A percentile compares a stretch with the other conserved stretches of the same genome.
Evolutionary conservation across 2,329 filamentous ascomycete species (phyloP).

Genomic region (Fusarium praegraminearum): DNA sequence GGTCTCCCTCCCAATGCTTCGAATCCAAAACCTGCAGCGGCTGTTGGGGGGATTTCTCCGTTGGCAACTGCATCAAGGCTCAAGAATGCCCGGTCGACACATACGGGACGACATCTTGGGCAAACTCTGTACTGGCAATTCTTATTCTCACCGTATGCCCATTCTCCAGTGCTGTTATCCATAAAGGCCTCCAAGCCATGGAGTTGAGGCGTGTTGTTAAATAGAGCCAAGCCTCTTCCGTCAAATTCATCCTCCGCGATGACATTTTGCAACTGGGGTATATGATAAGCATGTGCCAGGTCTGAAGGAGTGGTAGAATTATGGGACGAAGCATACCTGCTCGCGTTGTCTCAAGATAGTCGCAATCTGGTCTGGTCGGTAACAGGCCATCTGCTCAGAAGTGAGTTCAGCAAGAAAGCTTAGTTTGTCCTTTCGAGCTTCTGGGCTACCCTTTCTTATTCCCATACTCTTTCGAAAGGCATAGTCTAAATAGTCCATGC

Average conservation of each 20-base stretch:
- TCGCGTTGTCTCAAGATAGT: constrained; percentile 64
- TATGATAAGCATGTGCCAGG: not conserved
- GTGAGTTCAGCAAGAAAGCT: constrained; percentile 61
- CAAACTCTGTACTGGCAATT: constrained; percentile 67
- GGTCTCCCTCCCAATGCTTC: constrained; percentile 59
- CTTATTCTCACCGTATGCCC: constrained; percentile 52
- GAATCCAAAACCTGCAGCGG: constrained; percentile 66
- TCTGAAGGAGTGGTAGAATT: constrained; percentile 13
- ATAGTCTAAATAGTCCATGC: constrained; percentile 54
- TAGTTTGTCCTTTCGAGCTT: constrained; percentile 57
- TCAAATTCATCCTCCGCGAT: constrained; percentile 49
- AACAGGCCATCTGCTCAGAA: constrained; percentile 57
- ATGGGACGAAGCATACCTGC: constrained; percentile 52
- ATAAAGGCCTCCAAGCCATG: constrained; percentile 30
- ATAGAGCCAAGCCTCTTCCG: constrained; percentile 42
- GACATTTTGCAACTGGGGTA: constrained; percentile 39
- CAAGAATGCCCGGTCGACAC: constrained; percentile 59
- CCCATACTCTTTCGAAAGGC: constrained; percentile 51
- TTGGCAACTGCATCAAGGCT: constrained; percentile 63
- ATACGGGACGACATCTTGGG: constrained; percentile 60
- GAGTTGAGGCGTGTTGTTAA: constrained; percentile 31
- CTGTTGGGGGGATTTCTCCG: constrained; percentile 63
- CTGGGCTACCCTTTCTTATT: constrained; percentile 55
- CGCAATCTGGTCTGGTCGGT: constrained; percentile 61
- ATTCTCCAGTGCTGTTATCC: constrained; percentile 49